phyloP scores from a whole-genome alignment of 176 grass and related monocot genomes.

The Musa itinerans region DNA sequence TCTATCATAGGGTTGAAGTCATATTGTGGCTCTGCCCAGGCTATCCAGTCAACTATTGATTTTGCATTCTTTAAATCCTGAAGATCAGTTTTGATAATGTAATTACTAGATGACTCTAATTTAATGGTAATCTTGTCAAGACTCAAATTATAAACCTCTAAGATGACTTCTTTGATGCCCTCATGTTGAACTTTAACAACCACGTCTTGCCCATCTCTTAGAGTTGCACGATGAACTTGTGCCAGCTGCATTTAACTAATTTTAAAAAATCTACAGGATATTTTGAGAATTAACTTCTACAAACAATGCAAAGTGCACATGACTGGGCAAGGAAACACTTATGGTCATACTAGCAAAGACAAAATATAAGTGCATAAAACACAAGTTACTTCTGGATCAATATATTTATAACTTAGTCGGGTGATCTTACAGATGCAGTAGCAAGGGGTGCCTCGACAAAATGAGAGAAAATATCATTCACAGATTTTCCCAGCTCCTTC shows the following conservation, averaged over 20 bases:
- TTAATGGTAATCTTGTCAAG: neutral
- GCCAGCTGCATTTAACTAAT: slow-evolving; percentile 61
- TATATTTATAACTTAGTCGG: slow-evolving; percentile 7
- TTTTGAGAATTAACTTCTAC: neutral
- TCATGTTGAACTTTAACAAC: slow-evolving; percentile 97
- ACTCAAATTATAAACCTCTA: slow-evolving; percentile 60
- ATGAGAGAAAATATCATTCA: slow-evolving; percentile 64
- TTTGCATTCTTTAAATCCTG: slow-evolving; percentile 99
- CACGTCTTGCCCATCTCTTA: slow-evolving; percentile 74
- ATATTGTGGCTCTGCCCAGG: slow-evolving; percentile 94
- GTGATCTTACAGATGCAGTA: slow-evolving; percentile 78
- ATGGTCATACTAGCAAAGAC: neutral
- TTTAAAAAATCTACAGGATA: slow-evolving; percentile 18
- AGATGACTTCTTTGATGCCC: slow-evolving; percentile 87
- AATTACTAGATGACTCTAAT: slow-evolving; percentile 5
- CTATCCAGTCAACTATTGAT: slow-evolving; percentile 89
- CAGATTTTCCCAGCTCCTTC: slow-evolving; percentile 68
- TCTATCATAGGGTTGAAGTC: slow-evolving; percentile 89
- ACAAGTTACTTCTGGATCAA: neutral
- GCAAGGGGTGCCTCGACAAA: slow-evolving; percentile 84
- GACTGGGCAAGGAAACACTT: neutral
- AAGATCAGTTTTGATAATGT: slow-evolving; percentile 20
- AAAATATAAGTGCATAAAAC: neutral
- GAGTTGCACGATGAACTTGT: slow-evolving; percentile 89
- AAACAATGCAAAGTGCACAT: neutral